These are phyloP conservation scores for Amanita inopinata DNA, from an alignment of 768 basidiomycete species.

Conservation along the genomic window DNA sequence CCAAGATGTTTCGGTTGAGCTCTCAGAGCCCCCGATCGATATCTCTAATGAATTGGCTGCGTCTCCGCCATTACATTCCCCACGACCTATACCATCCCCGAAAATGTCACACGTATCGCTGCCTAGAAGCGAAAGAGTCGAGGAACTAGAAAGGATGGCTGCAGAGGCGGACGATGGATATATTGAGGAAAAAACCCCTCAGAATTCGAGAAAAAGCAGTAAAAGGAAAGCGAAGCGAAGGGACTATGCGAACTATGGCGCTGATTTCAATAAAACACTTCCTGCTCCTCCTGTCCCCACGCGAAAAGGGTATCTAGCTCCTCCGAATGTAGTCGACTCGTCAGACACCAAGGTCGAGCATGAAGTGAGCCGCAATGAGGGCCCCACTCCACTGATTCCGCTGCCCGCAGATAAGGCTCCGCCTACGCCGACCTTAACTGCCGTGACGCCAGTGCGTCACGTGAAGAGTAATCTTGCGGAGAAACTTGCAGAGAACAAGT, in stretches of 20 bases:
- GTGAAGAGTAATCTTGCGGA: conserved; percentile 13
- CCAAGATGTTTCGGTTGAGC: not conserved
- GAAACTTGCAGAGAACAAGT: conserved; percentile 3
- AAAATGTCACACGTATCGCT: conserved; percentile 33
- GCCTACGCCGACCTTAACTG: conserved; percentile 43
- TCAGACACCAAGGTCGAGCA: conserved; percentile 22
- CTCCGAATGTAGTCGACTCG: conserved; percentile 1
- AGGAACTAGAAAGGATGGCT: conserved; percentile 64
- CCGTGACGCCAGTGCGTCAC: conserved; percentile 17
- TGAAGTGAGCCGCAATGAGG: conserved; percentile 7
- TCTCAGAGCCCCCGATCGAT: not conserved
- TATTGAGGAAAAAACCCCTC: conserved; percentile 9
- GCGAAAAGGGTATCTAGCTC: not conserved
- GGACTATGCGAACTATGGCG: not conserved
- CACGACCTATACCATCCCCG: conserved; percentile 61
- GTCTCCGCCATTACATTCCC: conserved; percentile 38
- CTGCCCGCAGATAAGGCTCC: conserved; percentile 28
- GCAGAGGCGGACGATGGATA: conserved; percentile 34
- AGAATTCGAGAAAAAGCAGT: conserved; percentile 13
- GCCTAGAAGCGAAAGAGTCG: conserved; percentile 50
- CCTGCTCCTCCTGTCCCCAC: conserved; percentile 49
- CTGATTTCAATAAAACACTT: conserved; percentile 45
- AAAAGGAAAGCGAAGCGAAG: conserved; percentile 13
- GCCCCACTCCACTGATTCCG: conserved; percentile 7
- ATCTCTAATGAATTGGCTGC: conserved; percentile 14